A percentile compares a stretch with the other conserved stretches of the same genome.
These are phyloP conservation scores for Clohesyomyces aquaticus DNA, from an alignment of 495 filamentous ascomycete species.

Conservation along the genomic window DNA sequence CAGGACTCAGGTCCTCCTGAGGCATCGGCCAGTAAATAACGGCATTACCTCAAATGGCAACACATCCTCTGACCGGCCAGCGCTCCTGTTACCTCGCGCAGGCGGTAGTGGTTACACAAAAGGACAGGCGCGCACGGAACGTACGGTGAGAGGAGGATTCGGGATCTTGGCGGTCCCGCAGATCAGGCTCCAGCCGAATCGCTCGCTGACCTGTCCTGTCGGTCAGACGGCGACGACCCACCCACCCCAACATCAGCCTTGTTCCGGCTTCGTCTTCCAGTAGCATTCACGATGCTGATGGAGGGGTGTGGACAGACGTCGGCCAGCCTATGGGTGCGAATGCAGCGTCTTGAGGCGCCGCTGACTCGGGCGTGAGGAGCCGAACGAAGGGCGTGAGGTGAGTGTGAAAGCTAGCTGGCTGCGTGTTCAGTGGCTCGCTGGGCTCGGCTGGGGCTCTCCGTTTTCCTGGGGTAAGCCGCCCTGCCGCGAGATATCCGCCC, in stretches of 20 bases:
- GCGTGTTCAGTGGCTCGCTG: too few relatives aligned
- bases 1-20: neutral
- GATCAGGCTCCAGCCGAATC: constrained; percentile 15
- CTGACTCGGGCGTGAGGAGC: constrained; percentile 22
- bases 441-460: constrained; percentile 8
- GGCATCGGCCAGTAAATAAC: neutral
- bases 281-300: neutral
- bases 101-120: constrained; percentile 1
- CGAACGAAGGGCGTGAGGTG: constrained; percentile 13
- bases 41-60: neutral
- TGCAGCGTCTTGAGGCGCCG: constrained; percentile 2
- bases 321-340: constrained; percentile 1
- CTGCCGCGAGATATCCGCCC: too few relatives aligned
- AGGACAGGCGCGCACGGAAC: too few relatives aligned
- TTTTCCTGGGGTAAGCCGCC: constrained; percentile 30
- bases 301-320: too few relatives aligned
- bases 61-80: neutral
- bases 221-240: neutral
- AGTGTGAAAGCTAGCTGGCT: too few relatives aligned
- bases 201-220: neutral
- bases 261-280: constrained; percentile 2
- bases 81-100: constrained; percentile 7
- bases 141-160: constrained; percentile 4
- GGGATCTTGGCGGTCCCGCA: constrained; percentile 14
- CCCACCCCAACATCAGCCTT: constrained; percentile 8